These are phyloP conservation scores for Colletotrichum tropicicola DNA, from an alignment of 2,329 filamentous ascomycete species.

Conservation along the genomic window DNA sequence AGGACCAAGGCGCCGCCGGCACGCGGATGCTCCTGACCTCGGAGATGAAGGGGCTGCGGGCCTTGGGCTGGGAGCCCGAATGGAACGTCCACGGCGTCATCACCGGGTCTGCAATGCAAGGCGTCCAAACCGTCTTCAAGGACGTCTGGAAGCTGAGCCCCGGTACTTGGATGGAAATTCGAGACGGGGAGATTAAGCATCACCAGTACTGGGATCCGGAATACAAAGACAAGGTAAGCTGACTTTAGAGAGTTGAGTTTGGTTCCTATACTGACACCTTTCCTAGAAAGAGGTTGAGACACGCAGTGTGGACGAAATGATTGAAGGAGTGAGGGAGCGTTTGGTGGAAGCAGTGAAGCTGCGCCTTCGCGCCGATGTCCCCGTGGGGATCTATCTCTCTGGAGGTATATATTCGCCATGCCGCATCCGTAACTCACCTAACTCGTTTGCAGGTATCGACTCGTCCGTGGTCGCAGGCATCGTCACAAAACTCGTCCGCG, in stretches of 20 bases:
- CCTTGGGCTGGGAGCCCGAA: constrained; percentile 59
- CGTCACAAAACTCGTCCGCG: constrained; percentile 57
- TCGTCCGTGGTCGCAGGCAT: constrained; percentile 66
- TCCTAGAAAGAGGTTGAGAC: constrained; percentile 44
- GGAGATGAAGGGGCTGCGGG: constrained; percentile 62
- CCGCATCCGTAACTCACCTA: background rate
- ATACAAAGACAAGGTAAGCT: constrained; percentile 58
- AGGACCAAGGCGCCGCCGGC: constrained; percentile 35
- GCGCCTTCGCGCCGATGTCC: constrained; percentile 65
- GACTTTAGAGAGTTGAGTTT: no score
- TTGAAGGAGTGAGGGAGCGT: constrained; percentile 56
- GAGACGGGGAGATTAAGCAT: constrained; percentile 44
- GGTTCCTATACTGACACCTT: background rate
- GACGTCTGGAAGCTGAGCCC: constrained; percentile 54
- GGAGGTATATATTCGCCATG: constrained; percentile 63
- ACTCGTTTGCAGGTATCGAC: constrained; percentile 64
- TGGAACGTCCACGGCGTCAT: constrained; percentile 60
- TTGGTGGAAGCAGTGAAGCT: constrained; percentile 61
- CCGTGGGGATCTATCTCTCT: constrained; percentile 63
- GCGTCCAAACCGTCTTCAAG: constrained; percentile 58
- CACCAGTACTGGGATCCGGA: constrained; percentile 62
- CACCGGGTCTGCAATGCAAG: constrained; percentile 52
- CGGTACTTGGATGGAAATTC: constrained; percentile 52
- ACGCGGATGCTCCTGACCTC: constrained; percentile 56
- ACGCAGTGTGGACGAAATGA: constrained; percentile 58